phyloP scores from a whole-genome alignment of 2,329 filamentous ascomycete genomes.

The Paramyrothecium roridum region DNA sequence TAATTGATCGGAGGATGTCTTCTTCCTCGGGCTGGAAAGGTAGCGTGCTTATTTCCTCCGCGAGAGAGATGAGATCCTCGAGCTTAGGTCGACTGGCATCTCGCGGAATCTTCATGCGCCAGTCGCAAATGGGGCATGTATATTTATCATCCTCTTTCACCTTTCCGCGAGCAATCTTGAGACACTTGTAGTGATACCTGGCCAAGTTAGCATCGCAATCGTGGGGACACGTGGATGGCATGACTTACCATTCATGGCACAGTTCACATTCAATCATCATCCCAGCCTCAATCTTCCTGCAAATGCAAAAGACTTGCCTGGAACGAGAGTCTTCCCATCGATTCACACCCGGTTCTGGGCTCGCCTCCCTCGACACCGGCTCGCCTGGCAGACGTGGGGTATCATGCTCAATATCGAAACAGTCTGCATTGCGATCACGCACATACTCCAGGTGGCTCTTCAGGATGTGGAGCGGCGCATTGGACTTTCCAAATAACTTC shows the following conservation, averaged over 20 bases:
- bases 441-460: slow-evolving; percentile 94
- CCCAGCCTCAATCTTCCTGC: slow-evolving; percentile 85
- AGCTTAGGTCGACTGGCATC: slow-evolving; percentile 94
- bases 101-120: slow-evolving; percentile 92
- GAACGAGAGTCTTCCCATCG: slow-evolving; percentile 61
- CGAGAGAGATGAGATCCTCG: slow-evolving; percentile 81
- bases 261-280: slow-evolving; percentile 99
- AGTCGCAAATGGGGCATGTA: slow-evolving; percentile 96
- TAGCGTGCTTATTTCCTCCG: slow-evolving; percentile 73
- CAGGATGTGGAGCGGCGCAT: slow-evolving; percentile 92
- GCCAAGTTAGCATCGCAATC: slow-evolving; percentile 8
- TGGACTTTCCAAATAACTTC: slow-evolving; percentile 96
- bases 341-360: slow-evolving; percentile 47
- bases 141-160: slow-evolving; percentile 99
- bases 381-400: slow-evolving; percentile 88
- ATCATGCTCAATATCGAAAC: slow-evolving; percentile 83
- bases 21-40: slow-evolving; percentile 98
- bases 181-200: slow-evolving; percentile 95
- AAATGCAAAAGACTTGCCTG: slow-evolving; percentile 93
- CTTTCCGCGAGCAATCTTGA: slow-evolving; percentile 96
- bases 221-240: neutral
- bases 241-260: slow-evolving; percentile 95
- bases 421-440: slow-evolving; percentile 81
- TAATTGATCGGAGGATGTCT: slow-evolving; percentile 78
- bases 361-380: slow-evolving; percentile 81